Percentiles rank a stretch among this genome's conserved stretches.
Conservation (phyloP, 768 basidiomycete species). For the Scleroderma bovista region DNA sequence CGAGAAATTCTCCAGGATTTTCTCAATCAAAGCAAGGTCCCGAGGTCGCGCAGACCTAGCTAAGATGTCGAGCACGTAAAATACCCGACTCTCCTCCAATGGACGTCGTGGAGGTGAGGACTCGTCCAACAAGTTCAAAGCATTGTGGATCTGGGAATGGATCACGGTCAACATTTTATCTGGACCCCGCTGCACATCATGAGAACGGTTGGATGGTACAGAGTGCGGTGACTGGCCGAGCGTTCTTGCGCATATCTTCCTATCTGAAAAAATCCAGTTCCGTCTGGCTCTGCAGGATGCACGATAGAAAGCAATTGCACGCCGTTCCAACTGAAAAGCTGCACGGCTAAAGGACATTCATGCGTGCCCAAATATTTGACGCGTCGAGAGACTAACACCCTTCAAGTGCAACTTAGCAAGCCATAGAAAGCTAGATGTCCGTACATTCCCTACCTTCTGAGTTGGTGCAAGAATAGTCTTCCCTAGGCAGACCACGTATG, state of each 20-base stretch:
- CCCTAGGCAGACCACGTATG: no score
- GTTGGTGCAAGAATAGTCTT: background rate
- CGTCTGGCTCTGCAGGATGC: constrained; percentile 3
- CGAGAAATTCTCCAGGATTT: constrained; percentile 46
- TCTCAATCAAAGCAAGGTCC: constrained; percentile 51
- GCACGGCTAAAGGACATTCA: constrained; percentile 55
- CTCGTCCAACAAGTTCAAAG: constrained; percentile 17
- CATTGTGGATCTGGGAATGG: constrained; percentile 19
- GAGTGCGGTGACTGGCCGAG: constrained; percentile 5
- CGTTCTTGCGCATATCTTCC: constrained; percentile 17
- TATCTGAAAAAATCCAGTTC: constrained; percentile 6
- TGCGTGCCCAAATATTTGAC: constrained; percentile 32
- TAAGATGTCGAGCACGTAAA: constrained; percentile 39
- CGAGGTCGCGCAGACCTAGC: constrained; percentile 46
- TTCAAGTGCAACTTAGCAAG: background rate
- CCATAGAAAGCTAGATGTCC: background rate
- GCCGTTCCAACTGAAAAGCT: constrained; percentile 28
- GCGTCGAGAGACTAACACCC: constrained; percentile 4
- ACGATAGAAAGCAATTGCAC: constrained; percentile 21
- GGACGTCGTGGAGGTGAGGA: constrained; percentile 2
- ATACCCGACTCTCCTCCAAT: constrained; percentile 25
- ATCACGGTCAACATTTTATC: constrained; percentile 15
- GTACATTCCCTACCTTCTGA: background rate
- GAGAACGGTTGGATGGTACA: constrained; percentile 2
- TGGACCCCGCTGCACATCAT: constrained; percentile 5